Evolutionary conservation across 139 green algal genomes (phyloP), one percentile per base, ranked within the genome.

Genomic region (Pseudopediastrum boryanum): DNA sequence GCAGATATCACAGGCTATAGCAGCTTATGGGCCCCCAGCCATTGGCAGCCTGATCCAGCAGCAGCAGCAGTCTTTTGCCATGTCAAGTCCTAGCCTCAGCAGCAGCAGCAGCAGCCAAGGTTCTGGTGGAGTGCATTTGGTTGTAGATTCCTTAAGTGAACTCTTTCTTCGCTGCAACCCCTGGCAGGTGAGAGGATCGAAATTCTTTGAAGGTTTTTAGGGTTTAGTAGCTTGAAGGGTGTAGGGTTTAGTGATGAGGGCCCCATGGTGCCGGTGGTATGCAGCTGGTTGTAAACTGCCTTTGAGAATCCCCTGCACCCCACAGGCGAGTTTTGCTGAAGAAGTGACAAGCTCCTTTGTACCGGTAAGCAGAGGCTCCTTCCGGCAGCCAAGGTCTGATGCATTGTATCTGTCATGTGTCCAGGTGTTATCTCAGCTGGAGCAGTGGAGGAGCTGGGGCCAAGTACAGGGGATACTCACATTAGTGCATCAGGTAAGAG

Each of bases 11-110:
- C 31, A 56, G 27, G 54, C 54, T 39, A 35, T 38, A 4, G 19
- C 74, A n/a, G 46, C 21, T 31, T 46, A 13, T 6, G 50, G 58
- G 58, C 23, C 9, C 7, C 36, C 42, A 23, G 58, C 42, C 52
- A 48, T 35, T 29, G 44, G 48, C 29, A n/a, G 27, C 50, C 0
- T 5, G 23, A 8, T 29, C n/a, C n/a, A n/a, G 33, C 2, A 16
- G n/a, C 62, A 81, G 62, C 35, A 56, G 35, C 35, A 74, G 74
- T 27, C 16, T 81, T n/a, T 62, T 81, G 8, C 2, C 73, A n/a
- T n/a, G n/a, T n/a, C n/a, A n/a, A n/a, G n/a, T 25, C 62, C 62
- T 36, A 48, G 59, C 6, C 62, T 81, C 4, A 74, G 46, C 46
- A 72, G 44, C 44, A 74, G 56, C 33, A 74, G 62, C 74, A 63